Conservation (phyloP, 2,329 filamentous ascomycete genomes). For the Trichoderma sp. region DNA sequence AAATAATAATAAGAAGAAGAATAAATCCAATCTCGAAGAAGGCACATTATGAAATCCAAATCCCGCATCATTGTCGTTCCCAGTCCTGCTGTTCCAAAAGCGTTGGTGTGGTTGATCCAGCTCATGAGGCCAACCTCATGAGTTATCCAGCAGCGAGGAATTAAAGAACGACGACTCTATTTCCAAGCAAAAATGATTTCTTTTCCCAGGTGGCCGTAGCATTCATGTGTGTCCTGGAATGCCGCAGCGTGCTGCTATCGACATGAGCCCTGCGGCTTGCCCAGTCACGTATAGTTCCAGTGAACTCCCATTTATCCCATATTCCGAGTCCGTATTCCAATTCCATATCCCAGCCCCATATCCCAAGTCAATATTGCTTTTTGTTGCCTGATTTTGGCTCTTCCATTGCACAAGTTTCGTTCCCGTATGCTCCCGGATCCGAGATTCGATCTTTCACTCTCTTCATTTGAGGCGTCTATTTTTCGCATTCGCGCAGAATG, state of each 20-base stretch:
- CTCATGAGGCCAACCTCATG: neutral
- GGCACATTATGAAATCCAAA: neutral
- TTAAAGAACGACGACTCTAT: neutral
- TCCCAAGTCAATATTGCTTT: slow-evolving; percentile 4
- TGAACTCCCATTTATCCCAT: slow-evolving; percentile 4
- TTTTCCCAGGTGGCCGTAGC: neutral
- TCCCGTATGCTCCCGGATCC: neutral
- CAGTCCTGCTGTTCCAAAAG: neutral
- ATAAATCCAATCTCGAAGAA: neutral
- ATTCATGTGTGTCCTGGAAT: slow-evolving; percentile 9
- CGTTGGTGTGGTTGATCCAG: neutral
- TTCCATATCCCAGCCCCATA: neutral
- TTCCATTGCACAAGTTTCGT: neutral
- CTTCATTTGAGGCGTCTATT: neutral
- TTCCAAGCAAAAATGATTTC: neutral
- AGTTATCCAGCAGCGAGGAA: neutral
- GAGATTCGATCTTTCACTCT: neutral
- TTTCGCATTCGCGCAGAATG: neutral
- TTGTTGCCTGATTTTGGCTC: neutral
- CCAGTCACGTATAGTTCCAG: slow-evolving; percentile 18
- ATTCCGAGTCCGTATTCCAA: neutral
- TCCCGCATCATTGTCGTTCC: neutral
- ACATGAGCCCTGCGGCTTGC: slow-evolving; percentile 19
- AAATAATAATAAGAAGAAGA: neutral
- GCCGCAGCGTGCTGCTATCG: neutral